Evolutionary conservation across 805 yeast genomes (phyloP), one percentile per base, ranked within the genome.

Genomic region (Kazachstania viticola): DNA sequence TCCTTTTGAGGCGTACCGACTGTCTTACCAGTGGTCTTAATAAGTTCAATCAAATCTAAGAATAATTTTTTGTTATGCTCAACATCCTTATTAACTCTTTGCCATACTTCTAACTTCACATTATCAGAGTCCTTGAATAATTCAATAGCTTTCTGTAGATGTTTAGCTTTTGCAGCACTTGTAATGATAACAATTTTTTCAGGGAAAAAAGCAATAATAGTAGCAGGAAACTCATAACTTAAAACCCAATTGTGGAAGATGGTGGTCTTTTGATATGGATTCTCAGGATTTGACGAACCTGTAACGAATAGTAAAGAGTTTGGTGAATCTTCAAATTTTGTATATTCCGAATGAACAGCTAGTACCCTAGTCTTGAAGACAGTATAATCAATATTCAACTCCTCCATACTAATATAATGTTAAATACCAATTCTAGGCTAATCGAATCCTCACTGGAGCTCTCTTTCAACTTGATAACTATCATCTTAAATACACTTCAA

Each of bases 181-280:
- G 96, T 87, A 36, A 87, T 65, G 33, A 88, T 62, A 4, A 73
- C 56, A 24, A 74, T 62, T 41, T 72, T 73, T 24, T 69, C 71
- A 33, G 68, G 65, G 3, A 80, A 69, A 36, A 87, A 60, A 31
- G 68, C 73, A 32, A 88, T 58, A 19, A 75, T 75, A 2, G 96
- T 85, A 31, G 91, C 91, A n/a, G 94, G 93, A 51, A 88, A 88
- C 54, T 91, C 97, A 54, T 87, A 88, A 4, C 96, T 95, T 30
- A 88, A 61, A 33, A 88, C 62, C 97, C 97, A 88, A 32, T 75
- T 79, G 54, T 87, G 96, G 29, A 87, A 58, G 28, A 80, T 77
- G 1, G 94, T 76, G 9, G 94, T 78, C 58, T 83, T 83, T 51
- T 80, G 84, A 57, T 83, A 85, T 29, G 94, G 93, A 53, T 84